Percentiles rank a stretch among this genome's conserved stretches.
phyloP scores from a whole-genome alignment of 2,329 filamentous ascomycete species.

The Xylaria sp. region DNA sequence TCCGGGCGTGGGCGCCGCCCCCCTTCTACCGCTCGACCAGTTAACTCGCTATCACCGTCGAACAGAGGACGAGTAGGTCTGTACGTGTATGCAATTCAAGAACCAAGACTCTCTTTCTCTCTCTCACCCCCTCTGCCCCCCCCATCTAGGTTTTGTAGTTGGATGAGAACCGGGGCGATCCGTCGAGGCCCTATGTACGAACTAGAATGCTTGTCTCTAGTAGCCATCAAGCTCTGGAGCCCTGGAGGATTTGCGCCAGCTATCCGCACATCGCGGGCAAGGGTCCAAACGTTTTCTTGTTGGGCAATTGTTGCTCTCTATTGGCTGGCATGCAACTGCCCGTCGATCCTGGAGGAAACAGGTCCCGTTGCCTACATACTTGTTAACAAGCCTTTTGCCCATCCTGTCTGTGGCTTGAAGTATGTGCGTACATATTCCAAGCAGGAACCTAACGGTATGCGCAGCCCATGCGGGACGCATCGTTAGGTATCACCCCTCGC shows the following conservation, averaged over 20 bases:
- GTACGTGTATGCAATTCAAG: too few relatives aligned
- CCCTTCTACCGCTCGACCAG: too few relatives aligned
- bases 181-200: neutral
- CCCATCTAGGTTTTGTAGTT: neutral
- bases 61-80: too few relatives aligned
- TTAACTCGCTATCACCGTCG: neutral
- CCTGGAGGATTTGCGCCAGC: conserved; percentile 12
- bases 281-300: conserved; percentile 16
- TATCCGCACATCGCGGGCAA: conserved; percentile 18
- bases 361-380: neutral
- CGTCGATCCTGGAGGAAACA: conserved; percentile 17
- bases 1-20: conserved; percentile 12
- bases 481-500: too few relatives aligned
- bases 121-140: too few relatives aligned
- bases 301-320: conserved; percentile 11
- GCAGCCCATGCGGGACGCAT: neutral
- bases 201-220: neutral
- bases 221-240: neutral
- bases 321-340: conserved; percentile 19
- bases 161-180: neutral
- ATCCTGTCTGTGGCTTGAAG: neutral
- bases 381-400: neutral
- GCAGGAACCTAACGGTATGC: neutral
- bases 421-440: neutral
- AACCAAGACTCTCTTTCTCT: too few relatives aligned